Evolutionary conservation across 192 early-diverging fungal species (phyloP), one percentile per base, ranked within the genome.

Genomic region (Podila epicladia): DNA sequence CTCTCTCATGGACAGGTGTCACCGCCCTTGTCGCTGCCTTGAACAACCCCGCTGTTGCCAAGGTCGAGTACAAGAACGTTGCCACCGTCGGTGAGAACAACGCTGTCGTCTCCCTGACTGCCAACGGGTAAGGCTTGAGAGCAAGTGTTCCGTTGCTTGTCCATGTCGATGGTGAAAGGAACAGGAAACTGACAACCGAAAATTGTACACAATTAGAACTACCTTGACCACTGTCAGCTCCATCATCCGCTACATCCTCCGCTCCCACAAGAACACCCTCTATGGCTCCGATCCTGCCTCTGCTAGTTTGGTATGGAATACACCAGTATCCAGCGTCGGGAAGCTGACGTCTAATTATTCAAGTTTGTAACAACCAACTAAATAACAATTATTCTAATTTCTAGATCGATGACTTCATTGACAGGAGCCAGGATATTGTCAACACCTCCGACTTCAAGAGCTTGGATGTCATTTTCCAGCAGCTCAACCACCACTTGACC

Each of bases 401-500:
- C 29, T 84, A 87, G 83, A 84, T 90, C 41, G 88, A 90, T 73
- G 87, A 91, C 65, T 97, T 94, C 92, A 72, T 94, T 32, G 88
- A 88, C 82, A 94, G 91, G 89, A 88, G 89, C 20, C 84, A 86
- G 64, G 87, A 86, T 69, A 88, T 89, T 51, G 82, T 96, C 53
- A 74, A 75, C 58, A 71, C 85, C 24, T 72, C 75, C 38, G 91
- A 94, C 65, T 95, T 92, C 84, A 94, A 93, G 86, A 84, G 84
- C 29, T 84, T 97, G 37, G 91, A 91, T 60, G 82, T 66, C 24
- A 88, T 89, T 49, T 91, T 96, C 53, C 88, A 84, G 32, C 80
- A 89, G 70, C 82, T 97, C 32, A 91, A 99, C 88, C 89, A 93
- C 62, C 92, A 96, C 72, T 85, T 99, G 73, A 90, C 87, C 51